Percentiles rank a stretch among this genome's conserved stretches.
phyloP scores from a whole-genome alignment of 1,284 basidiomycete genomes.

The Fistulinella cinereoalba region DNA sequence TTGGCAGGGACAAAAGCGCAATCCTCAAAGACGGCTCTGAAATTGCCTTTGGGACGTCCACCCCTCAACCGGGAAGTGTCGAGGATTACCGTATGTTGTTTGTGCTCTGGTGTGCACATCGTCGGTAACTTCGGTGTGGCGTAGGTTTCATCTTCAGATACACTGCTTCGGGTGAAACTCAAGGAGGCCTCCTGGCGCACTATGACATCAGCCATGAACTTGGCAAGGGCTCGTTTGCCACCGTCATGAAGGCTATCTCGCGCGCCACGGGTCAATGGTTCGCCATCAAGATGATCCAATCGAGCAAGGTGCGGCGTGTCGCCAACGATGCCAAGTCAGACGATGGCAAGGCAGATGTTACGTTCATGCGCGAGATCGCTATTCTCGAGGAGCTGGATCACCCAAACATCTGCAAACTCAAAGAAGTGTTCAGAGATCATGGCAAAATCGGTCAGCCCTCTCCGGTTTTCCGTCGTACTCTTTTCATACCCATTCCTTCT shows the following conservation, averaged over 20 bases:
- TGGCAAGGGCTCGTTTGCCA: slow-evolving; percentile 80
- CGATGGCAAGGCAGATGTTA: slow-evolving; percentile 22
- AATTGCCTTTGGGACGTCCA: slow-evolving; percentile 69
- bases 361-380: slow-evolving; percentile 73
- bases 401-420: slow-evolving; percentile 77
- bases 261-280: slow-evolving; percentile 58
- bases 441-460: slow-evolving; percentile 60
- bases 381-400: slow-evolving; percentile 78
- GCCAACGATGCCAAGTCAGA: slow-evolving; percentile 26
- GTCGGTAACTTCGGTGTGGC: not conserved
- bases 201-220: slow-evolving; percentile 69
- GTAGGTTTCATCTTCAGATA: slow-evolving; percentile 53
- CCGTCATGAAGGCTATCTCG: slow-evolving; percentile 68
- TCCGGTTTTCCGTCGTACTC: not conserved
- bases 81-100: slow-evolving; percentile 40
- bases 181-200: slow-evolving; percentile 52
- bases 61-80: slow-evolving; percentile 38
- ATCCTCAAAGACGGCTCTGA: slow-evolving; percentile 79
- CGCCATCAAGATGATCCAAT: slow-evolving; percentile 76
- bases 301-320: slow-evolving; percentile 42
- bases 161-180: slow-evolving; percentile 47
- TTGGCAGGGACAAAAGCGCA: slow-evolving; percentile 55
- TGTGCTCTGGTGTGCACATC: slow-evolving; percentile 5
- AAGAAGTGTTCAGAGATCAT: slow-evolving; percentile 73
- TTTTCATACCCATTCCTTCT: slow-evolving; percentile 1